Conservation (phyloP, 2,329 filamentous ascomycete species). For the Tolypocladium nubicola region DNA sequence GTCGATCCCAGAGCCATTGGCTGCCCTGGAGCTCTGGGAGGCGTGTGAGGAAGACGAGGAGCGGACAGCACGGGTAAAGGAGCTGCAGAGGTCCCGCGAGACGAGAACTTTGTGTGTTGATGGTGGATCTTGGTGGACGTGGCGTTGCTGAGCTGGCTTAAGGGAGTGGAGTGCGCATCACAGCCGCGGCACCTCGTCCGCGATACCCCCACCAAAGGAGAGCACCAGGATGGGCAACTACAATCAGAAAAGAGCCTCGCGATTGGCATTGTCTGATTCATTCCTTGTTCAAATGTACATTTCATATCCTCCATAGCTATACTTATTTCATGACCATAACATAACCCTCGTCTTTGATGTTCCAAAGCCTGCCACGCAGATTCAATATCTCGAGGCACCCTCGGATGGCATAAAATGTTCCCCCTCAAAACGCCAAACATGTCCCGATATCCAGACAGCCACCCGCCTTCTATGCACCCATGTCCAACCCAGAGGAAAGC, state of each 20-base stretch:
- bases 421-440: not conserved
- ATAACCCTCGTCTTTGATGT: not conserved
- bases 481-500: not conserved
- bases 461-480: not conserved
- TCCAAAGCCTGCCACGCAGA: not conserved
- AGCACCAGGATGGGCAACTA: too few relatives aligned
- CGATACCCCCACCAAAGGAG: not conserved
- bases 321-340: not conserved
- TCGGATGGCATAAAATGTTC: not conserved
- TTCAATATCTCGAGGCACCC: not conserved
- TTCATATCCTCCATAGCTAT: not conserved
- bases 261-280: too few relatives aligned
- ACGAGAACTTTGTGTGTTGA: not conserved
- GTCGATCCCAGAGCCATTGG: slow-evolving; percentile 16
- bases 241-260: too few relatives aligned
- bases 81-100: not conserved
- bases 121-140: not conserved
- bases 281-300: not conserved
- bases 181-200: not conserved
- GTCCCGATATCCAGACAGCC: not conserved
- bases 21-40: slow-evolving; percentile 5
- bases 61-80: not conserved
- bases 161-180: not conserved
- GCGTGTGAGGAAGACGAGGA: not conserved
- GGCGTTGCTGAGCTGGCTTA: not conserved